Evolutionary conservation across 352 stramenopile genomes (phyloP).

Genomic region (Globisporangium viniferum): DNA sequence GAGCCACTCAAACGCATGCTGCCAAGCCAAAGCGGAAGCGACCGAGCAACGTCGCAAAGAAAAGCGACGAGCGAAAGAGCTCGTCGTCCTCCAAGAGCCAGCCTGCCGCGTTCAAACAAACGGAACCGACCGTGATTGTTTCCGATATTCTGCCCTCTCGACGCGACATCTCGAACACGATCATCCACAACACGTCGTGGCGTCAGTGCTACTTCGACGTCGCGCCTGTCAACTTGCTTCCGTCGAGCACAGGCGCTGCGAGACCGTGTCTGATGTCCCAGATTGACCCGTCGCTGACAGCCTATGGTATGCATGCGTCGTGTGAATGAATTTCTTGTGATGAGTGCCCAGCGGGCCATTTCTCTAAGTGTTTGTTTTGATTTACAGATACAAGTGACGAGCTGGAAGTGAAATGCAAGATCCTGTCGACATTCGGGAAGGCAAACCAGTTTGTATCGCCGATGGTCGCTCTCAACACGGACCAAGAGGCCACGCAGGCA

Average conservation of each 20-base stretch:
- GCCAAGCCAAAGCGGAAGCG: conserved; percentile 15
- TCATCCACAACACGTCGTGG: conserved; percentile 48
- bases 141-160: conserved; percentile 28
- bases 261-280: conserved; percentile 23
- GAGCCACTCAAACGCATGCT: neutral
- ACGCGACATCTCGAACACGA: conserved; percentile 33
- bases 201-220: conserved; percentile 37
- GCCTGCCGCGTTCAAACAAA: conserved; percentile 15
- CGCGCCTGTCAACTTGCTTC: conserved; percentile 32
- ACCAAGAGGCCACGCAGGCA: conserved; percentile 28
- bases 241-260: conserved; percentile 13
- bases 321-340: neutral
- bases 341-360: neutral
- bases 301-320: conserved; percentile 30
- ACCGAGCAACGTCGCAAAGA: conserved; percentile 12
- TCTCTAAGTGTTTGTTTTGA: neutral
- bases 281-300: conserved; percentile 30
- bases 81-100: conserved; percentile 13
- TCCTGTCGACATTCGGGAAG: conserved; percentile 47
- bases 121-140: conserved; percentile 15
- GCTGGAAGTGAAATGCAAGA: conserved; percentile 42
- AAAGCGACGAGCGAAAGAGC: conserved; percentile 13
- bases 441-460: conserved; percentile 29
- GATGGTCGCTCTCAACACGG: conserved; percentile 8
- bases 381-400: conserved; percentile 39